Percentiles rank a stretch among this genome's conserved stretches.
These are phyloP conservation scores for Apocynum venetum DNA, from an alignment of 257 asterid genomes.

Conservation along the genomic window DNA sequence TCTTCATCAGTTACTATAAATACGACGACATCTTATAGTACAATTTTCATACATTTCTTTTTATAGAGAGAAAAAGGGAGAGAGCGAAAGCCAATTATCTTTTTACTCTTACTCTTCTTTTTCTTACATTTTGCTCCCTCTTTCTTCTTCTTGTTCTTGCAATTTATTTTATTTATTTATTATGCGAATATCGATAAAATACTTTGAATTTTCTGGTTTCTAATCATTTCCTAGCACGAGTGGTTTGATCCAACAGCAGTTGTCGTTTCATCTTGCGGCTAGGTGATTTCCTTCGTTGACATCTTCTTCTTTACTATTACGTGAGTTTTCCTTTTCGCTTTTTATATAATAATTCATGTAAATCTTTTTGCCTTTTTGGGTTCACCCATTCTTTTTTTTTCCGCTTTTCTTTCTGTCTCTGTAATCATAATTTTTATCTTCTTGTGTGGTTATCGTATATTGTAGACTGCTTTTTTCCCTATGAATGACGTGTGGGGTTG, in stretches of 20 bases:
- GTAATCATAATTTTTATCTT: background rate
- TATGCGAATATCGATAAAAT: background rate
- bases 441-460: background rate
- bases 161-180: background rate
- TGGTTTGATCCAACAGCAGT: constrained; percentile 24
- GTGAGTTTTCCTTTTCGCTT: constrained; percentile 9
- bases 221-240: constrained; percentile 14
- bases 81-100: constrained; percentile 7
- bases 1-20: constrained; percentile 5
- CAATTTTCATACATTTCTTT: background rate
- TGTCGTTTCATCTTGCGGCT: constrained; percentile 10
- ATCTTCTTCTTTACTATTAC: constrained; percentile 6
- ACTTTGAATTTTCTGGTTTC: background rate
- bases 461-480: background rate
- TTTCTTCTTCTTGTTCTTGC: constrained; percentile 2
- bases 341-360: constrained; percentile 6
- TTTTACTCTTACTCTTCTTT: background rate
- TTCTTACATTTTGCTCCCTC: background rate
- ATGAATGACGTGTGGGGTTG: constrained; percentile 26
- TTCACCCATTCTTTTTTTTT: background rate
- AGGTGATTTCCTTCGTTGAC: constrained; percentile 10
- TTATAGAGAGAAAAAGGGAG: background rate
- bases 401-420: background rate
- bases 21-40: constrained; percentile 13
- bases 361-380: constrained; percentile 14